Evolutionary conservation across 192 early-diverging fungal genomes (phyloP).

Genomic region (Coemansia sp.): DNA sequence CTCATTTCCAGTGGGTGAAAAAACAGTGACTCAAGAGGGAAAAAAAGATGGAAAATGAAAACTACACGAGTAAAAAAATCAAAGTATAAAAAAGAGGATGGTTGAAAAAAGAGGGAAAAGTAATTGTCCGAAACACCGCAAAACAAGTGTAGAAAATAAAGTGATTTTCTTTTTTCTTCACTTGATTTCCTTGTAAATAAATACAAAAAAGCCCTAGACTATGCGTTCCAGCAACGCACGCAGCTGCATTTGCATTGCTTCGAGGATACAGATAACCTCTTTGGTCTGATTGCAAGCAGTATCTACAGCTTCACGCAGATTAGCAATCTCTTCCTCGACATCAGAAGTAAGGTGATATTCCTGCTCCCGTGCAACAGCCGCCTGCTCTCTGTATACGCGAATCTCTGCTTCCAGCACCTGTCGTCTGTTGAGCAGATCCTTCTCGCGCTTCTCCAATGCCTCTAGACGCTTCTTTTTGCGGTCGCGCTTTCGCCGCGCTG

Average conservation of each 20-base stretch:
- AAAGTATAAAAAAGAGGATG: not conserved
- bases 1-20: not conserved
- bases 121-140: not conserved
- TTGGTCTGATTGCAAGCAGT: not conserved
- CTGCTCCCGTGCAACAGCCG: not conserved
- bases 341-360: not conserved
- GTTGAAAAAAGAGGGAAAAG: not conserved
- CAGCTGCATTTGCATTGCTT: not conserved
- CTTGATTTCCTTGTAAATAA: too few relatives aligned
- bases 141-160: not conserved
- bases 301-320: not conserved
- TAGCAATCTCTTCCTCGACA: constrained; percentile 1
- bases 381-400: constrained; percentile 10
- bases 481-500: constrained; percentile 42
- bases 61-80: not conserved
- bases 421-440: constrained; percentile 20
- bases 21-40: not conserved
- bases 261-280: not conserved
- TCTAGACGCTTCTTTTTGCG: constrained; percentile 46
- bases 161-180: not conserved
- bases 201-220: too few relatives aligned
- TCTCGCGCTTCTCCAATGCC: constrained; percentile 29
- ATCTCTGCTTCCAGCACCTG: constrained; percentile 27
- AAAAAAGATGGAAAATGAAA: not conserved
- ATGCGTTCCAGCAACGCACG: not conserved